Conservation (phyloP, 2,329 filamentous ascomycete genomes). For the Clarireedia hainanense region DNA sequence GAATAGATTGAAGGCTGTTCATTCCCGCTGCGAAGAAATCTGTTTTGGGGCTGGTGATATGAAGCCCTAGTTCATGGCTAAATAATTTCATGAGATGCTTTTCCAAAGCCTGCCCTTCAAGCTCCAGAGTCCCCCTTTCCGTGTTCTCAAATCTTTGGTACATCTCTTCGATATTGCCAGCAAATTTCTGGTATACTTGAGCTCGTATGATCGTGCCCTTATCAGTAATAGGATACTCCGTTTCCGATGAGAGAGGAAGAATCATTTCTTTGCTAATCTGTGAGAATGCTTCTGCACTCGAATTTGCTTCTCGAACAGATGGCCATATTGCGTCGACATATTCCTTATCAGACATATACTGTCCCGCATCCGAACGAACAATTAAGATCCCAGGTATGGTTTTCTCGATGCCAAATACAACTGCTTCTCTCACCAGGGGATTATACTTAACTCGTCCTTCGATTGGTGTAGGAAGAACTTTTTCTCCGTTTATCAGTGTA, state of each 20-base stretch:
- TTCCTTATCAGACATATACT: constrained; percentile 34
- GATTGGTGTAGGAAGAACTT: constrained; percentile 36
- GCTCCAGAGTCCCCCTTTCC: constrained; percentile 11
- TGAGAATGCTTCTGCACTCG: constrained; percentile 41
- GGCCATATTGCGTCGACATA: constrained; percentile 41
- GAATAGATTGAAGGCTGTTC: constrained; percentile 50
- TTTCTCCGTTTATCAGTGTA: constrained; percentile 40
- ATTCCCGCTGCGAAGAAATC: constrained; percentile 52
- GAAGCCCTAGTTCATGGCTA: constrained; percentile 2
- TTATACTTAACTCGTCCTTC: constrained; percentile 47
- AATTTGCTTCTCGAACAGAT: constrained; percentile 42
- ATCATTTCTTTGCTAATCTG: constrained; percentile 45
- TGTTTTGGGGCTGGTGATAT: constrained; percentile 21
- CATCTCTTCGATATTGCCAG: constrained; percentile 33
- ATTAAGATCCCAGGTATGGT: constrained; percentile 45
- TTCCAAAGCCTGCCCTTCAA: constrained; percentile 27
- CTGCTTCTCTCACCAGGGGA: constrained; percentile 43
- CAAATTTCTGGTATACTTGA: constrained; percentile 39
- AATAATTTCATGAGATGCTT: constrained; percentile 23
- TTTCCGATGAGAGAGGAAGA: constrained; percentile 36
- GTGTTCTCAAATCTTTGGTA: constrained; percentile 28
- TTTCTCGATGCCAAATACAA: constrained; percentile 48
- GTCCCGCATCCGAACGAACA: constrained; percentile 38
- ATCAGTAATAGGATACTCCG: constrained; percentile 40
- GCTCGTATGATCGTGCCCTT: constrained; percentile 46